Evolutionary conservation across 805 yeast species (phyloP).

Genomic region (Wilhelminamyces savonicus): DNA sequence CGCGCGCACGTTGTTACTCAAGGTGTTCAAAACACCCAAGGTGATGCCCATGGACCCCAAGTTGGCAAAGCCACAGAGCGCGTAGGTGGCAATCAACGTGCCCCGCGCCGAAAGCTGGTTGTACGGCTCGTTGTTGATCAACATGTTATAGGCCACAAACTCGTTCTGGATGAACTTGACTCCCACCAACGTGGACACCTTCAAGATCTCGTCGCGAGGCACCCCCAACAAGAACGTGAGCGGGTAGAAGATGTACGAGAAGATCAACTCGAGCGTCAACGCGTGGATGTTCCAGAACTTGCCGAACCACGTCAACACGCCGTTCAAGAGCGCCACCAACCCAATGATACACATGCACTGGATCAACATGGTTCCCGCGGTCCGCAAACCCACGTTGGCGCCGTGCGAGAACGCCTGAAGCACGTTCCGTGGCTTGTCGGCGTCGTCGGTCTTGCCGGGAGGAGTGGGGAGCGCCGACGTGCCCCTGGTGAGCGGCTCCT

Average conservation of each 20-base stretch:
- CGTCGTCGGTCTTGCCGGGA: conserved; percentile 23
- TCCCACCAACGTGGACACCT: conserved; percentile 47
- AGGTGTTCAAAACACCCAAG: conserved; percentile 51
- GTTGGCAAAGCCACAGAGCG: conserved; percentile 59
- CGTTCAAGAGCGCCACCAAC: conserved; percentile 50
- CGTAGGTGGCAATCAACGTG: conserved; percentile 51
- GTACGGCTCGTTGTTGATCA: conserved; percentile 37
- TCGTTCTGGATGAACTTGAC: conserved; percentile 57
- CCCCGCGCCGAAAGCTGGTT: conserved; percentile 44
- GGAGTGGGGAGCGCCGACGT: conserved; percentile 42
- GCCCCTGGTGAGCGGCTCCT: conserved; percentile 46
- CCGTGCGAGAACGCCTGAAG: conserved; percentile 55
- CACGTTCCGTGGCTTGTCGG: conserved; percentile 39
- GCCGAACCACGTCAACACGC: conserved; percentile 54
- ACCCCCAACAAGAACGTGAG: conserved; percentile 54
- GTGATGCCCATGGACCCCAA: conserved; percentile 58
- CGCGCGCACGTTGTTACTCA: conserved; percentile 45
- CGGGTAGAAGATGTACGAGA: conserved; percentile 55
- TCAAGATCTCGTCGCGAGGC: conserved; percentile 45
- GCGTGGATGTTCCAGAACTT: conserved; percentile 52
- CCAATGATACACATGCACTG: conserved; percentile 59
- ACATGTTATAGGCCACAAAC: conserved; percentile 46
- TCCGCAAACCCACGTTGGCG: conserved; percentile 50
- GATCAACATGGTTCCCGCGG: conserved; percentile 52
- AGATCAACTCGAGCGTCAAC: conserved; percentile 49